A percentile compares a stretch with the other conserved stretches of the same genome.
phyloP scores from a whole-genome alignment of 1,139 yeast species.

The Blastobotrys arbuscula region DNA sequence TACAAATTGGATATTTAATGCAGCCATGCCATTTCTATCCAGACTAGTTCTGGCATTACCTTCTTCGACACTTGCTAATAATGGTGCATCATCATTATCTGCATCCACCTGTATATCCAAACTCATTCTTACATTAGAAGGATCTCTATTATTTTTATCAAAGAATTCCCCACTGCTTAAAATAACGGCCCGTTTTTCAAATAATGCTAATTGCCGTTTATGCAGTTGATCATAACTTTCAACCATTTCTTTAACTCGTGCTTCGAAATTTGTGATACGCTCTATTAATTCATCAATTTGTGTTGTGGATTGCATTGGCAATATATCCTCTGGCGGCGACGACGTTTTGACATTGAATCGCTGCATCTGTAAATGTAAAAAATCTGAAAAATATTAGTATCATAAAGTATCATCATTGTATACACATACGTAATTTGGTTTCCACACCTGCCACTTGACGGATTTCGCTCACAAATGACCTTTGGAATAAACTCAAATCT shows the following conservation, averaged over 20 bases:
- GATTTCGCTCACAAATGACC: slow-evolving; percentile 81
- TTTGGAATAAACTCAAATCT: slow-evolving; percentile 74
- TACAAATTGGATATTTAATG: slow-evolving; percentile 50
- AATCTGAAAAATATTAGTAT: neutral
- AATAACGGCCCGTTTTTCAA: slow-evolving; percentile 64
- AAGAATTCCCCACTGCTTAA: slow-evolving; percentile 68
- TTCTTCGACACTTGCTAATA: slow-evolving; percentile 18
- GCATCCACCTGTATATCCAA: slow-evolving; percentile 18
- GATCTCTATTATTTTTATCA: slow-evolving; percentile 30
- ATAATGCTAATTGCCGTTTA: slow-evolving; percentile 48
- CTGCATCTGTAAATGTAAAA: slow-evolving; percentile 5
- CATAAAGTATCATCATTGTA: neutral
- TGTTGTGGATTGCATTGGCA: slow-evolving; percentile 43
- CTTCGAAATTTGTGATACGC: slow-evolving; percentile 59
- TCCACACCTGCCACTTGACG: slow-evolving; percentile 59
- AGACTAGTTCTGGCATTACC: slow-evolving; percentile 9
- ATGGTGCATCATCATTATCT: slow-evolving; percentile 25
- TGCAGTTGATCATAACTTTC: slow-evolving; percentile 52
- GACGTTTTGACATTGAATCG: slow-evolving; percentile 14
- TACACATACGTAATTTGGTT: slow-evolving; percentile 12
- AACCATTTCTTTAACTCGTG: slow-evolving; percentile 51
- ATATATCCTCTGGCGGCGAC: slow-evolving; percentile 26
- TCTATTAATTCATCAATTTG: slow-evolving; percentile 74
- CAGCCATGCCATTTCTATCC: slow-evolving; percentile 12
- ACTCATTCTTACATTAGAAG: slow-evolving; percentile 21